These are phyloP conservation scores for Saussurea involucrata DNA, from an alignment of 129 eudicot genomes.

Conservation along the genomic window DNA sequence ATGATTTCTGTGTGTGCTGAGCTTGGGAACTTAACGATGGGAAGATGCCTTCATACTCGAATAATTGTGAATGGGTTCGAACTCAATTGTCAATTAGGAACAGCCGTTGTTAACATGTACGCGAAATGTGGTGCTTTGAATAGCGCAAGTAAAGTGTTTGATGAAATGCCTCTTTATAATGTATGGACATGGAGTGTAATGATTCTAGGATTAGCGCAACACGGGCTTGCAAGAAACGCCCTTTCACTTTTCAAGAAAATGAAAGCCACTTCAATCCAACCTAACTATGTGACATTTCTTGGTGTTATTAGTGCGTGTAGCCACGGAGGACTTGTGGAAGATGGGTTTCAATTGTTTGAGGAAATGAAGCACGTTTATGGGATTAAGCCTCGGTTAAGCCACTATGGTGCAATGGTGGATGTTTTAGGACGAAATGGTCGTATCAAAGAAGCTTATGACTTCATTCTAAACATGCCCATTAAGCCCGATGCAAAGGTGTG, in stretches of 20 bases:
- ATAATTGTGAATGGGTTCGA: slow-evolving; percentile 37
- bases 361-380: slow-evolving; percentile 51
- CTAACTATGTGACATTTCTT: slow-evolving; percentile 69
- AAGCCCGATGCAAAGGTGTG: slow-evolving; percentile 54
- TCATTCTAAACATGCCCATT: slow-evolving; percentile 49
- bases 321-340: slow-evolving; percentile 67
- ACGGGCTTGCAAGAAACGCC: slow-evolving; percentile 47
- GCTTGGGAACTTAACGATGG: slow-evolving; percentile 55
- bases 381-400: slow-evolving; percentile 56
- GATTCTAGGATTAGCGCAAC: slow-evolving; percentile 76
- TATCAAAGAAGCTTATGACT: slow-evolving; percentile 54
- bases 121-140: slow-evolving; percentile 59
- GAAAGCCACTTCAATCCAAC: slow-evolving; percentile 32
- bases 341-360: slow-evolving; percentile 41
- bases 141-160: slow-evolving; percentile 45
- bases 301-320: slow-evolving; percentile 80
- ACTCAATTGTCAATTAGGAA: slow-evolving; percentile 51
- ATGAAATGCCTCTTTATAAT: slow-evolving; percentile 30
- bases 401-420: slow-evolving; percentile 85
- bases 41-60: slow-evolving; percentile 62
- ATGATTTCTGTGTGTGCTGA: slow-evolving; percentile 62
- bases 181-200: slow-evolving; percentile 84
- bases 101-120: slow-evolving; percentile 72
- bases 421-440: slow-evolving; percentile 59
- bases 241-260: slow-evolving; percentile 46